phyloP scores from a whole-genome alignment of 2,329 filamentous ascomycete species.

The Curvularia verruculosa region DNA sequence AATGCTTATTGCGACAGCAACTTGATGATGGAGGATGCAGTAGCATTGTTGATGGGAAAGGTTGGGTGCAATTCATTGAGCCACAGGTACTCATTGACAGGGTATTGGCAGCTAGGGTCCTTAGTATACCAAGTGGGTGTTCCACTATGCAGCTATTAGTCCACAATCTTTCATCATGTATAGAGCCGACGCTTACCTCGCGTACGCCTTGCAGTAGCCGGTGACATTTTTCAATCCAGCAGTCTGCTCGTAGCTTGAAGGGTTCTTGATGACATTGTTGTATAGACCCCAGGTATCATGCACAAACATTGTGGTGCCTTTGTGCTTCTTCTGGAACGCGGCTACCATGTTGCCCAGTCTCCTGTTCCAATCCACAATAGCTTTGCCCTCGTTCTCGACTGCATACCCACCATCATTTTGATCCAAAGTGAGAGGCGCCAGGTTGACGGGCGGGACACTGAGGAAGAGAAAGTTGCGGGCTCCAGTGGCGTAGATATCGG shows the following conservation, averaged over 20 bases:
- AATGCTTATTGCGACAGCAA: slow-evolving; percentile 20
- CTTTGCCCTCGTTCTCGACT: slow-evolving; percentile 47
- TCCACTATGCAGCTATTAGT: slow-evolving; percentile 34
- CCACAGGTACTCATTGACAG: slow-evolving; percentile 70
- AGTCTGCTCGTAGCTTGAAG: slow-evolving; percentile 58
- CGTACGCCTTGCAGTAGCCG: slow-evolving; percentile 60
- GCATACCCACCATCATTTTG: slow-evolving; percentile 45
- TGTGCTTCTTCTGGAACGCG: slow-evolving; percentile 45
- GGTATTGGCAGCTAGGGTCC: slow-evolving; percentile 56
- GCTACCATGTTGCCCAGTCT: slow-evolving; percentile 52
- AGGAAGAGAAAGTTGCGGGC: slow-evolving; percentile 59
- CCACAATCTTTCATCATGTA: neutral
- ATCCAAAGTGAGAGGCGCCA: slow-evolving; percentile 56
- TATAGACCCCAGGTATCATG: slow-evolving; percentile 63
- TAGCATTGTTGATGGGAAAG: slow-evolving; percentile 65
- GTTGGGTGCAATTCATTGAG: slow-evolving; percentile 69
- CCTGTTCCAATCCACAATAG: slow-evolving; percentile 60
- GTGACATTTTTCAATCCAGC: slow-evolving; percentile 62
- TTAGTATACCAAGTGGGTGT: slow-evolving; percentile 49
- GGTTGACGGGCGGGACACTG: slow-evolving; percentile 57
- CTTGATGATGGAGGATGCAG: slow-evolving; percentile 54
- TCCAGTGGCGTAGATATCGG: slow-evolving; percentile 53
- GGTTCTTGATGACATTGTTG: slow-evolving; percentile 59
- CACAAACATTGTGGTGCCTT: slow-evolving; percentile 55
- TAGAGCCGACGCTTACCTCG: slow-evolving; percentile 49